Evolutionary conservation across 805 yeast species (phyloP), one percentile per base, ranked within the genome.

Genomic region (Suhomyces pyralidae): DNA sequence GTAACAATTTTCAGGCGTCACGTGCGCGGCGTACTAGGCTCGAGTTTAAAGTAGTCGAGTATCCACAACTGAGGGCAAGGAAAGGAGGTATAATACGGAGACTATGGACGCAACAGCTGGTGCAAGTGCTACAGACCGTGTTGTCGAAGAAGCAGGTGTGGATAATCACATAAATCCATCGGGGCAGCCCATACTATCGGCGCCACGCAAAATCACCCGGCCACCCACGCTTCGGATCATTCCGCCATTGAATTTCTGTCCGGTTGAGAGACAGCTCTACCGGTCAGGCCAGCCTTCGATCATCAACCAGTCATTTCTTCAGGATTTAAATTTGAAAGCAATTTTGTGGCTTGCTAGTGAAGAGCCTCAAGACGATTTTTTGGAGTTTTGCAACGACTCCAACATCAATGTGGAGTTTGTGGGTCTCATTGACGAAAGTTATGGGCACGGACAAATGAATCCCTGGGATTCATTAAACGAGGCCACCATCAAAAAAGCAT

Each of bases 391-490:
- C 45, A 89, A 86, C 54, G 81, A 78, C 20, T 79, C 86, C 59
- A 80, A 82, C 53, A 90, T 94, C 55, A 80, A 81, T 55, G 76
- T 94, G 45, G 93, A 88, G 67, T 94, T 90, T 67, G 86, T 90
- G 38, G 96, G 96, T 1, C 80, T 88, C 49, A 82, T 85, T 50
- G 86, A 90, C 25, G 96, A 91, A 57, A 66, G 61, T 60, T 51
- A 43, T 36, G 45, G 51, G 25, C 51, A 46, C 24, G 45, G 46
- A 14, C 40, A 46, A 19, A 59, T 74, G 45, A 91, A 92, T 63
- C 97, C 98, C 2, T 93, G 99, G 99, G 98, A 94, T 68, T 93
- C 96, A 9, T 76, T 93, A 34, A 88, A 91, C 17, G 97, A 91
- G 63, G 78, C 82, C 42, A 83, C 96, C 20, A 90, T 93, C 50